Evolutionary conservation across 2,329 filamentous ascomycete species (phyloP).

Genomic region (Phyllosticta capitalensis): DNA sequence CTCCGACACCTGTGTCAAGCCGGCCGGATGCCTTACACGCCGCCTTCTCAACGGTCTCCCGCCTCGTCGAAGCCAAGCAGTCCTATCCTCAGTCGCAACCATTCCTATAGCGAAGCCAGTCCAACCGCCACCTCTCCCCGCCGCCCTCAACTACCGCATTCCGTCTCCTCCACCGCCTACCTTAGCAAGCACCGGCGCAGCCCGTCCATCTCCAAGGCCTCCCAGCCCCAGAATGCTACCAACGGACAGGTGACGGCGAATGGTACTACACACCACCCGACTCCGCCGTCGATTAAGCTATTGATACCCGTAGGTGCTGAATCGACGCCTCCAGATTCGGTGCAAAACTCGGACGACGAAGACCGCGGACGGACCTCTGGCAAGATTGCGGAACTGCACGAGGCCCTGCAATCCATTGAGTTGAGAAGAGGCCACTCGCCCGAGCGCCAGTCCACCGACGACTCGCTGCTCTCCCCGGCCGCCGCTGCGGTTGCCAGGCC

Average conservation of each 20-base stretch:
- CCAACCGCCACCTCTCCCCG: conserved; percentile 24
- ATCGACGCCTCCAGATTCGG: conserved; percentile 84
- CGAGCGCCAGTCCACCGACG: conserved; percentile 22
- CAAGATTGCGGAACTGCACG: conserved; percentile 59
- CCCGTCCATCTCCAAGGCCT: conserved; percentile 36
- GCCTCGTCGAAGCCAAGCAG: conserved; percentile 45
- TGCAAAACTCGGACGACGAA: conserved; percentile 72
- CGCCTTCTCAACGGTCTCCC: conserved; percentile 58
- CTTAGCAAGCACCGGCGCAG: conserved; percentile 52
- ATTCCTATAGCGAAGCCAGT: conserved; percentile 37
- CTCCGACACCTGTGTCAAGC: conserved; percentile 21
- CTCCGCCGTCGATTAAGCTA: conserved; percentile 45
- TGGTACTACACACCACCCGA: conserved; percentile 49
- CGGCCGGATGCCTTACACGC: conserved; percentile 76
- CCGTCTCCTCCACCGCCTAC: conserved; percentile 51
- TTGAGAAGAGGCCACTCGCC: conserved; percentile 53
- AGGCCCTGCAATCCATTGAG: conserved; percentile 73
- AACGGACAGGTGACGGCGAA: conserved; percentile 28
- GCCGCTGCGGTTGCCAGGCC: conserved; percentile 16
- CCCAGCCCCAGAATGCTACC: conserved; percentile 16
- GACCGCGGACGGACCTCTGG: conserved; percentile 46
- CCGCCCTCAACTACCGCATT: conserved; percentile 44
- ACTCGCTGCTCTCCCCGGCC: conserved; percentile 15
- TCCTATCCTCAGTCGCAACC: conserved; percentile 40
- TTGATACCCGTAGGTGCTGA: conserved; percentile 69